phyloP scores from a whole-genome alignment of 2,329 filamentous ascomycete species.

The Hypoxylon sp. region DNA sequence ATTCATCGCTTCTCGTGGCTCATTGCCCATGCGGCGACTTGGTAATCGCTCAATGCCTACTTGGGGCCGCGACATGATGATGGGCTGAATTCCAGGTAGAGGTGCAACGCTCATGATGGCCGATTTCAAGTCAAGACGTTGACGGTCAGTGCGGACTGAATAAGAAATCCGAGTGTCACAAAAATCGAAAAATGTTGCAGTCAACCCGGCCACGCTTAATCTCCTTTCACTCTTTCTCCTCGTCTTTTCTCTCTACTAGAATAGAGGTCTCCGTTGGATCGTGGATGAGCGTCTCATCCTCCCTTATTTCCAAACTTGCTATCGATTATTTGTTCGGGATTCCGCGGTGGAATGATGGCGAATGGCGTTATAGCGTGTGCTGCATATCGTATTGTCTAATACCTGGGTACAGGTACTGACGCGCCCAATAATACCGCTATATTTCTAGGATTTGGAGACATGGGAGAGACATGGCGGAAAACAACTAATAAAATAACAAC shows the following conservation, averaged over 20 bases:
- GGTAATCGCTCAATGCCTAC: conserved; percentile 86
- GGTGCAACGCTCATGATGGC: conserved; percentile 60
- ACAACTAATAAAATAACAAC: conserved; percentile 45
- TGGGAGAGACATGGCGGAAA: conserved; percentile 41
- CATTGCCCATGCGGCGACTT: conserved; percentile 77
- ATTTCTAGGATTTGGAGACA: conserved; percentile 37
- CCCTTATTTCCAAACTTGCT: conserved; percentile 15
- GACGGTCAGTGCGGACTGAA: conserved; percentile 53
- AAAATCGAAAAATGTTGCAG: conserved; percentile 7
- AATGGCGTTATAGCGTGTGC: conserved; percentile 33
- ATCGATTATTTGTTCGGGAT: conserved; percentile 17
- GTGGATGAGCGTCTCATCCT: conserved; percentile 34
- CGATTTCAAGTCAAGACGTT: conserved; percentile 59
- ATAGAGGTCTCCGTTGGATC: conserved; percentile 31
- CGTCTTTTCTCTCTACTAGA: conserved; percentile 32
- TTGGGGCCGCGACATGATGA: conserved; percentile 79
- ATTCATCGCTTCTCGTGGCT: conserved; percentile 89
- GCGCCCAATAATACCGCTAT: conserved; percentile 37
- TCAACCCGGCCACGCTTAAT: conserved; percentile 20
- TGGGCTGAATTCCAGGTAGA: conserved; percentile 62
- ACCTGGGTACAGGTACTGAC: conserved; percentile 30
- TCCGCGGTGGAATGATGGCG: conserved; percentile 23
- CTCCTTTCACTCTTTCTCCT: conserved; percentile 16
- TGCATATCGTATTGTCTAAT: conserved; percentile 33
- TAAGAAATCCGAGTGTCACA: conserved; percentile 13